phyloP scores from a whole-genome alignment of 2,329 filamentous ascomycete genomes.

The Calonectria leucothoes region DNA sequence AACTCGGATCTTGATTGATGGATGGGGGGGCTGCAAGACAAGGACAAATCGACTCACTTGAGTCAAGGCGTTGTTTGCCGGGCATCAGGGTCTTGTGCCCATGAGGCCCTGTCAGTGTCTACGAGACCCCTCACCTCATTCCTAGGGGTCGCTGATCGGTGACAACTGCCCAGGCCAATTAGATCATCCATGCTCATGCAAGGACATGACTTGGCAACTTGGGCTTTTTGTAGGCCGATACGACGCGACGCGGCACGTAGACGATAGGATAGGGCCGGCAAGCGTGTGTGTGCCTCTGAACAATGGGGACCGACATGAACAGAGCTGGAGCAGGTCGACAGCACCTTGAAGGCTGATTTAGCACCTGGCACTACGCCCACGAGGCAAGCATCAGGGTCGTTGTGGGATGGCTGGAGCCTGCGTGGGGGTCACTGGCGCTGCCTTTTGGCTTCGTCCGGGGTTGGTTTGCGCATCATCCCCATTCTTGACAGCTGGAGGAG shows the following conservation, averaged over 20 bases:
- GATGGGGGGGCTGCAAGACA: neutral
- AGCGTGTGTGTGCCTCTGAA: neutral
- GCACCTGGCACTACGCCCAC: neutral
- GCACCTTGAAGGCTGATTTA: neutral
- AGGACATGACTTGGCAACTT: slow-evolving; percentile 5
- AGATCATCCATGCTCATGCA: neutral
- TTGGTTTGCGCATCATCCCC: slow-evolving; percentile 11
- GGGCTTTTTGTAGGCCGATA: slow-evolving; percentile 2
- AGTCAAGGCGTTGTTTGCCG: slow-evolving; percentile 28
- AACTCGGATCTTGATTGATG: slow-evolving; percentile 1
- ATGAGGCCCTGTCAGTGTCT: neutral
- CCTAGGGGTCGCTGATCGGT: neutral
- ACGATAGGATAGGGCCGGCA: slow-evolving; percentile 18
- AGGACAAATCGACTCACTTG: slow-evolving; percentile 28
- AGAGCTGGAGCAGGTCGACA: neutral
- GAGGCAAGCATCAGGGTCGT: slow-evolving; percentile 9
- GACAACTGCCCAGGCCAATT: neutral
- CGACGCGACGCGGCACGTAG: slow-evolving; percentile 10
- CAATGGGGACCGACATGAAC: neutral
- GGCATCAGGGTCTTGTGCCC: slow-evolving; percentile 6
- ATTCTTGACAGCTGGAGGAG: slow-evolving; percentile 5
- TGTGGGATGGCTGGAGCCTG: slow-evolving; percentile 15
- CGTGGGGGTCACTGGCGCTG: slow-evolving; percentile 16
- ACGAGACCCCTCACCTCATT: slow-evolving; percentile 9
- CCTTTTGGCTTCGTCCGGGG: slow-evolving; percentile 8